Conservation (phyloP, 352 stramenopile species). For the Phytopythium mirpurense region DNA sequence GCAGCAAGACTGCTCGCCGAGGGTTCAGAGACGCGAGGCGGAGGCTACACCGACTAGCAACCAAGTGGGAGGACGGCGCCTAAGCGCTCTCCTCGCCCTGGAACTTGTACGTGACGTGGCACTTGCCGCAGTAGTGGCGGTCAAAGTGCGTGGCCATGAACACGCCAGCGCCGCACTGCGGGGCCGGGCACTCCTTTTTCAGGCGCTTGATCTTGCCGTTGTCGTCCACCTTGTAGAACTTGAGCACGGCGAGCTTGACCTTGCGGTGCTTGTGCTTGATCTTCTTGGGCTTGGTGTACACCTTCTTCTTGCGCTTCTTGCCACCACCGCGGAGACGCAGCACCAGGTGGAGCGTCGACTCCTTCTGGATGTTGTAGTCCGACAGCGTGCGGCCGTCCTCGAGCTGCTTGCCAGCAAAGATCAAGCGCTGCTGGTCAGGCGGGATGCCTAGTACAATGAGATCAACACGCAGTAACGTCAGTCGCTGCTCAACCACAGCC, state of each 20-base stretch:
- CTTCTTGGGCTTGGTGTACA: slow-evolving; percentile 99
- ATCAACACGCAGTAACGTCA: too few relatives aligned
- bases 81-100: slow-evolving; percentile 69
- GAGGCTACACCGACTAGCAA: slow-evolving; percentile 1
- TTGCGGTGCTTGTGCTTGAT: slow-evolving; percentile 96
- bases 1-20: not conserved
- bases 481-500: too few relatives aligned
- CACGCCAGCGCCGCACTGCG: slow-evolving; percentile 94
- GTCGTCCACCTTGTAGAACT: slow-evolving; percentile 97
- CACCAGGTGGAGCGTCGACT: slow-evolving; percentile 98
- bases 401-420: slow-evolving; percentile 99
- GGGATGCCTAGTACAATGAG: slow-evolving; percentile 95
- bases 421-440: slow-evolving; percentile 99
- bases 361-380: slow-evolving; percentile 96
- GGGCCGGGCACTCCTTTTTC: slow-evolving; percentile 96
- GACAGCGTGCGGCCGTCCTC: slow-evolving; percentile 92
- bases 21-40: not conserved
- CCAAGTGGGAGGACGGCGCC: slow-evolving; percentile 8
- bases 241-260: slow-evolving; percentile 96
- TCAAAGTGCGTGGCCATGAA: slow-evolving; percentile 99
- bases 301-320: slow-evolving; percentile 99
- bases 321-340: slow-evolving; percentile 93
- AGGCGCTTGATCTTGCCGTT: slow-evolving; percentile 96
- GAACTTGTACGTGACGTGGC: slow-evolving; percentile 95
- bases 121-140: slow-evolving; percentile 99